Percentiles rank a stretch among this genome's conserved stretches.
Conservation (phyloP, 2,329 filamentous ascomycete species). For the Didymella sp. region DNA sequence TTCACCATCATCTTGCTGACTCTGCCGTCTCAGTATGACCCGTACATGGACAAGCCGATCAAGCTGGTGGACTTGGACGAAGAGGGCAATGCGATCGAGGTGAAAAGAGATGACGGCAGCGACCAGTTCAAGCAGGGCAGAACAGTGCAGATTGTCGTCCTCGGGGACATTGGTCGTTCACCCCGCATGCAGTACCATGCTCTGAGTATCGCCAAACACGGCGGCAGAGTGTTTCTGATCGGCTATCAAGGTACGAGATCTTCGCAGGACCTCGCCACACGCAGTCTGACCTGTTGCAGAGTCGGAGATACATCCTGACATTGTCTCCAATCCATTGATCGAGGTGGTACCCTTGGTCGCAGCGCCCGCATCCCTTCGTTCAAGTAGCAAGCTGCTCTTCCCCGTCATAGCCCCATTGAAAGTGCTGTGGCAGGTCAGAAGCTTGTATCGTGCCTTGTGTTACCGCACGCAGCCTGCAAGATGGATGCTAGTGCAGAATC, state of each 20-base stretch:
- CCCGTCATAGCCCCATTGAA: conserved; percentile 81
- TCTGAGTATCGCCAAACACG: conserved; percentile 84
- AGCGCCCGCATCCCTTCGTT: conserved; percentile 70
- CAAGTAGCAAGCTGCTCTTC: conserved; percentile 76
- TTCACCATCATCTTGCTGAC: conserved; percentile 60
- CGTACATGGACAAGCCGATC: conserved; percentile 43
- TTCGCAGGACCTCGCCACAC: not conserved
- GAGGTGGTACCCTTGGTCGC: conserved; percentile 72
- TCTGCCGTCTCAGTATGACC: conserved; percentile 61
- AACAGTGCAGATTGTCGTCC: conserved; percentile 81
- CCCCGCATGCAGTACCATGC: conserved; percentile 99
- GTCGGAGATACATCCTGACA: conserved; percentile 79
- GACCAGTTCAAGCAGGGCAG: conserved; percentile 48
- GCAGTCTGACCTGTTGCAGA: conserved; percentile 58
- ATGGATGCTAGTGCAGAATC: conserved; percentile 93
- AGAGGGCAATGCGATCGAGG: conserved; percentile 32
- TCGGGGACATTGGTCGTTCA: conserved; percentile 94
- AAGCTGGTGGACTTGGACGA: conserved; percentile 28
- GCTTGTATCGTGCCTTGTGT: conserved; percentile 73
- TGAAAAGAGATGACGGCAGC: conserved; percentile 31
- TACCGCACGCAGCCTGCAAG: conserved; percentile 76
- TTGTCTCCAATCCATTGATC: conserved; percentile 73
- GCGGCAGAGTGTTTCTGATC: conserved; percentile 80
- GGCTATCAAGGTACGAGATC: conserved; percentile 75
- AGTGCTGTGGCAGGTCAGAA: conserved; percentile 80